These are phyloP conservation scores for Kwoniella bestiolae DNA, from an alignment of 768 basidiomycete species.

Conservation along the genomic window DNA sequence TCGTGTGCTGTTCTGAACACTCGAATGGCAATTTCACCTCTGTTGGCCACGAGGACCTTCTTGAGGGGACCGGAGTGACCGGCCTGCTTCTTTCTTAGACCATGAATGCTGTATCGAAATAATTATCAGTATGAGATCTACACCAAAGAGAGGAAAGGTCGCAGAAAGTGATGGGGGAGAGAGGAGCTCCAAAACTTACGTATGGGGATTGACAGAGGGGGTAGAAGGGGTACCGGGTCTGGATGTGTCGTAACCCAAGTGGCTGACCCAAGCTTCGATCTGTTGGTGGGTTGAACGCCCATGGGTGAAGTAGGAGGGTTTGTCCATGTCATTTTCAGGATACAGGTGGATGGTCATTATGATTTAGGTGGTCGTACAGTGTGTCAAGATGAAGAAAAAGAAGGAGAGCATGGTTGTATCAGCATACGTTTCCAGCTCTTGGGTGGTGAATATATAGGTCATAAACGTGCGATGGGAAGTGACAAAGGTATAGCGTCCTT, in stretches of 20 bases:
- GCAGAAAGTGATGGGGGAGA: neutral
- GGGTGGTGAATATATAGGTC: neutral
- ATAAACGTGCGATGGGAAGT: neutral
- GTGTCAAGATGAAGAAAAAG: neutral
- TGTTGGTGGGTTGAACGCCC: slow-evolving; percentile 38
- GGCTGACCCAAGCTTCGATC: slow-evolving; percentile 49
- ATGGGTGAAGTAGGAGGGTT: neutral
- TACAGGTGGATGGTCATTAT: slow-evolving; percentile 14
- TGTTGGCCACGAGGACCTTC: slow-evolving; percentile 60
- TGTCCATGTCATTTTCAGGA: slow-evolving; percentile 20
- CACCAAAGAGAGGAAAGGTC: neutral
- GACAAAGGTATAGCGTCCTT: neutral
- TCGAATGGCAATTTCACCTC: slow-evolving; percentile 91
- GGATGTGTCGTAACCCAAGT: slow-evolving; percentile 43
- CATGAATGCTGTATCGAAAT: slow-evolving; percentile 42
- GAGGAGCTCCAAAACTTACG: slow-evolving; percentile 28
- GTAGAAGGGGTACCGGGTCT: slow-evolving; percentile 37
- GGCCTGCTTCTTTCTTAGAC: slow-evolving; percentile 55
- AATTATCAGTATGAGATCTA: neutral
- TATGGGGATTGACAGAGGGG: slow-evolving; percentile 19
- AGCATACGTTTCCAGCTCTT: neutral
- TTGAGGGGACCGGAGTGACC: slow-evolving; percentile 56
- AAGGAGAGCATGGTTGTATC: neutral
- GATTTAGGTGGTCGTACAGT: neutral
- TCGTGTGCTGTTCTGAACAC: slow-evolving; percentile 99